phyloP scores from a whole-genome alignment of 306 rosid species.

The Canavalia ensiformis region DNA sequence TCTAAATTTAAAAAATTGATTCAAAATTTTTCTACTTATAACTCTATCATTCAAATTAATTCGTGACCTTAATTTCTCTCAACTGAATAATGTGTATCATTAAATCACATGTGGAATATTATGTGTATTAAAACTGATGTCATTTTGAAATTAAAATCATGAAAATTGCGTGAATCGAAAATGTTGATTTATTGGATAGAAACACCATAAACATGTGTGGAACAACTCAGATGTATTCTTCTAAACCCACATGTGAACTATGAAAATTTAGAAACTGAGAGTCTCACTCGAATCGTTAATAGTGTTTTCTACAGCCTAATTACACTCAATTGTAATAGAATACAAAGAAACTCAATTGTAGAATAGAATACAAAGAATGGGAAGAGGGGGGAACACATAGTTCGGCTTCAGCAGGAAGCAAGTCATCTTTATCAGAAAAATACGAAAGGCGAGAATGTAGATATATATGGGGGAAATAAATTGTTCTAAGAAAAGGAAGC shows the following conservation, averaged over 20 bases:
- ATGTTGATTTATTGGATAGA: not conserved
- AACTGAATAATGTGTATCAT: no score
- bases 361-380: not conserved
- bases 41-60: no score
- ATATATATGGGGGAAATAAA: not conserved
- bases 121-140: no score
- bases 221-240: conserved; percentile 1
- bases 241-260: not conserved
- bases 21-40: no score
- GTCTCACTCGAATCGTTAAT: not conserved
- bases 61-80: no score
- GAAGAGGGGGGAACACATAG: not conserved
- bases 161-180: no score
- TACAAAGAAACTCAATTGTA: not conserved
- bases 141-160: no score
- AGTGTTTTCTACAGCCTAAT: conserved; percentile 34
- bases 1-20: no score
- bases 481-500: conserved; percentile 25
- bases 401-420: conserved; percentile 20
- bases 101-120: no score
- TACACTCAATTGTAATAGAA: conserved; percentile 26
- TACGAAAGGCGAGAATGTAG: not conserved
- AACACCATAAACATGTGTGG: not conserved
- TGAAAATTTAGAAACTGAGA: not conserved
- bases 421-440: conserved; percentile 24